Percentiles rank a stretch among this genome's conserved stretches.
These are phyloP conservation scores for Trichophyton verrucosum DNA, from an alignment of 2,329 filamentous ascomycete genomes.

Conservation along the genomic window DNA sequence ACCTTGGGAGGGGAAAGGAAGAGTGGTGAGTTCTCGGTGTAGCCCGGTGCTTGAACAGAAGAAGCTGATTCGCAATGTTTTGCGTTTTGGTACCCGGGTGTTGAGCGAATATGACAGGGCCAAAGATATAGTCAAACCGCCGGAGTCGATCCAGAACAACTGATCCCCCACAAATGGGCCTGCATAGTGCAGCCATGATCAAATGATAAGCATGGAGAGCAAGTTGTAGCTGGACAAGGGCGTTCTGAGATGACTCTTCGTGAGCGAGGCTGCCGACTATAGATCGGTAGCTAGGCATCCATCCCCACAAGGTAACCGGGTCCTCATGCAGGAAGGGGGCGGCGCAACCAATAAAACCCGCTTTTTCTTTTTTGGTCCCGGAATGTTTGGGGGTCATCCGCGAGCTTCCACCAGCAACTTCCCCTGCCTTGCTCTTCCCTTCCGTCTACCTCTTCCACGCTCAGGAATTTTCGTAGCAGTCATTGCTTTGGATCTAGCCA, in stretches of 20 bases:
- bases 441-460: background rate
- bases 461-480: too few species aligned
- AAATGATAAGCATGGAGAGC: background rate
- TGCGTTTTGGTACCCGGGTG: background rate
- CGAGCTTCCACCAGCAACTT: background rate
- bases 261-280: constrained; percentile 1
- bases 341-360: background rate
- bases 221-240: background rate
- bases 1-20: background rate
- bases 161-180: background rate
- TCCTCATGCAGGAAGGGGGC: background rate
- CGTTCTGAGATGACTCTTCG: background rate
- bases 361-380: background rate
- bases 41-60: background rate
- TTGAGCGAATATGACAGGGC: background rate
- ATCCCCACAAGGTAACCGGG: background rate
- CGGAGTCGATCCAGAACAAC: background rate
- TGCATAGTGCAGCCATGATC: background rate
- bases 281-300: background rate
- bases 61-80: background rate
- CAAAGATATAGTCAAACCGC: background rate
- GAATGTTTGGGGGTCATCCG: background rate
- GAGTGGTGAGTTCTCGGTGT: background rate
- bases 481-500: too few species aligned
- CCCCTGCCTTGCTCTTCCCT: background rate